Conservation (phyloP, 2,329 filamentous ascomycete genomes). For the Pseudocercospora pini-densiflorae region DNA sequence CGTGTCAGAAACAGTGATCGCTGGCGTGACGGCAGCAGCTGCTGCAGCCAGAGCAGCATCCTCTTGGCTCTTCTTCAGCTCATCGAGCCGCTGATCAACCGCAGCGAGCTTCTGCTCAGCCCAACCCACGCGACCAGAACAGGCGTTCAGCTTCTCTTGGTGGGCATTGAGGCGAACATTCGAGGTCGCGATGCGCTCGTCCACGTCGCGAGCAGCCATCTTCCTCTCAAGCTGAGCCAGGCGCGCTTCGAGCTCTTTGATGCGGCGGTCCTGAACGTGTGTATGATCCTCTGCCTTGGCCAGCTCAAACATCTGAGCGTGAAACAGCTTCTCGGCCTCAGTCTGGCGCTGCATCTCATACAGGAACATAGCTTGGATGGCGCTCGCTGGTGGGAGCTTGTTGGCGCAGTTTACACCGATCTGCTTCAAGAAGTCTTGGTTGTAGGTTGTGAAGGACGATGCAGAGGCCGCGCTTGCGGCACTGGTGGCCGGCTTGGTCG, state of each 20-base stretch:
- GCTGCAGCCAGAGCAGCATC: constrained; percentile 1
- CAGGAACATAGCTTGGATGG: constrained; percentile 34
- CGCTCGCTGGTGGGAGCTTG: constrained; percentile 33
- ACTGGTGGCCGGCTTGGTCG: background rate
- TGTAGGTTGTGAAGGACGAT: background rate
- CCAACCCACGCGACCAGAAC: constrained; percentile 6
- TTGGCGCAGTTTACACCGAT: constrained; percentile 28
- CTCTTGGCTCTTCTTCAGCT: constrained; percentile 11
- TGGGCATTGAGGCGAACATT: constrained; percentile 19
- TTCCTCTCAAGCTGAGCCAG: constrained; percentile 27
- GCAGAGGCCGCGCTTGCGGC: background rate
- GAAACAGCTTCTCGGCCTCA: constrained; percentile 35
- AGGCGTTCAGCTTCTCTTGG: constrained; percentile 17
- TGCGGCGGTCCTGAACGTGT: constrained; percentile 14
- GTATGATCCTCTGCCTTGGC: constrained; percentile 20
- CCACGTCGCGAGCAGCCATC: constrained; percentile 15
- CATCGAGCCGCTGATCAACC: constrained; percentile 9
- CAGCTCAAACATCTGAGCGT: constrained; percentile 31
- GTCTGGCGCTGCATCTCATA: constrained; percentile 37
- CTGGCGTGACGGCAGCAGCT: background rate
- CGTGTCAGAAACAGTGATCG: background rate
- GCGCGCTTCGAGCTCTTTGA: constrained; percentile 21
- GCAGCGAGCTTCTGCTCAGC: constrained; percentile 11
- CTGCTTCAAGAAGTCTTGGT: background rate
- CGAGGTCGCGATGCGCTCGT: constrained; percentile 25